A percentile compares a stretch with the other conserved stretches of the same genome.
phyloP scores from a whole-genome alignment of 768 basidiomycete species.

The Melanogaster broomeanus region DNA sequence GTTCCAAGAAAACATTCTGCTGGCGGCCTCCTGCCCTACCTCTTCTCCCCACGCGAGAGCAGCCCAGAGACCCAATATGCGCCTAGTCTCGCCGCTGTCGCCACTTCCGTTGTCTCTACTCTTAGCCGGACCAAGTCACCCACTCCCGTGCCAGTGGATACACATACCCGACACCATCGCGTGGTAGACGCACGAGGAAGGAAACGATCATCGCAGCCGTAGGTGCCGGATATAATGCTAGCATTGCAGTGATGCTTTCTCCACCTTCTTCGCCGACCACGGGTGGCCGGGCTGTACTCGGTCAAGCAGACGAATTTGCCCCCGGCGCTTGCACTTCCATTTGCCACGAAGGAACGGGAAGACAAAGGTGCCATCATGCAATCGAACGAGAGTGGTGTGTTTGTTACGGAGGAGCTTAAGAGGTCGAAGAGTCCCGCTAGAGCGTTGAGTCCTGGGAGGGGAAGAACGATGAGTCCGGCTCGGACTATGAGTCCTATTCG shows the following conservation, averaged over 20 bases:
- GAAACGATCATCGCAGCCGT: conserved; percentile 7
- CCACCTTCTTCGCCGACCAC: conserved; percentile 18
- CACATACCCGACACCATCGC: conserved; percentile 1
- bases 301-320: conserved; percentile 5
- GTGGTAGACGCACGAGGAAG: conserved; percentile 19
- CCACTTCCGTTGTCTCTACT: conserved; percentile 8
- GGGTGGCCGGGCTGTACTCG: conserved; percentile 1
- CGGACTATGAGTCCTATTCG: conserved; percentile 30
- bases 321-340: not conserved
- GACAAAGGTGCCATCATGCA: not conserved
- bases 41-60: conserved; percentile 14
- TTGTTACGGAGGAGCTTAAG: not conserved
- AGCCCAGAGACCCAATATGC: not conserved
- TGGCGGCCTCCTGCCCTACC: conserved; percentile 11
- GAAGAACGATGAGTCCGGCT: conserved; percentile 30
- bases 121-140: not conserved
- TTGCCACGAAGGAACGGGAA: not conserved
- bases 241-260: conserved; percentile 27
- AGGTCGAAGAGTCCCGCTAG: conserved; percentile 17
- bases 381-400: not conserved
- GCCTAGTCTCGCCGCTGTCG: conserved; percentile 13
- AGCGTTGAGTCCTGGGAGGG: conserved; percentile 17
- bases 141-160: not conserved
- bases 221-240: conserved; percentile 4
- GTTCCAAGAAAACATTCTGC: conserved; percentile 17